Conservation (phyloP, 176 grass and related monocot species). For the Paspalum notatum region DNA sequence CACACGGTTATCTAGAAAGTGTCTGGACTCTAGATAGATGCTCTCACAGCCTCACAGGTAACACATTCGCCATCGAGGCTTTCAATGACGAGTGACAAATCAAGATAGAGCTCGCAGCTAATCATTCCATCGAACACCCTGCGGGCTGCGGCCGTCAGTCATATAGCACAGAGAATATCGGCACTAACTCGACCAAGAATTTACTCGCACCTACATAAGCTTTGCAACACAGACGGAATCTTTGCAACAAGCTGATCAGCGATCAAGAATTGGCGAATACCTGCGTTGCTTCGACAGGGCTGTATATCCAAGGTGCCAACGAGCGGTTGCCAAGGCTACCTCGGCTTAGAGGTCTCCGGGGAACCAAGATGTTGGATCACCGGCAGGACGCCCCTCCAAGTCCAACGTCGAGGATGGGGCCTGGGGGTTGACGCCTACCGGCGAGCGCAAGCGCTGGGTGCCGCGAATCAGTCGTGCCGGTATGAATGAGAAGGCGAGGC, state of each 20-base stretch:
- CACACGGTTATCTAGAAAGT: not conserved
- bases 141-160: too few relatives aligned
- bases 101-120: not conserved
- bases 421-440: not conserved
- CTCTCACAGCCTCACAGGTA: not conserved
- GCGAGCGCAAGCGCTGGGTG: not conserved
- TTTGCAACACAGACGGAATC: not conserved
- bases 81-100: not conserved
- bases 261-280: not conserved
- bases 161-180: not conserved
- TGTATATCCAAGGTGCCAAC: not conserved
- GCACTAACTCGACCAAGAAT: not conserved
- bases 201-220: too few relatives aligned
- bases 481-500: too few relatives aligned
- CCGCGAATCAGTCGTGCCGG: not conserved
- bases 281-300: not conserved
- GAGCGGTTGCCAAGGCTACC: not conserved
- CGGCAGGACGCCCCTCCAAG: not conserved
- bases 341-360: not conserved
- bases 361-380: not conserved
- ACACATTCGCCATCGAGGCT: not conserved
- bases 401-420: not conserved
- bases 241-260: not conserved
- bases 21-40: not conserved
- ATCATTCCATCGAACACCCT: constrained; percentile 23